These are phyloP conservation scores for Pleurotus citrinopileatus DNA, from an alignment of 768 basidiomycete species.

Conservation along the genomic window DNA sequence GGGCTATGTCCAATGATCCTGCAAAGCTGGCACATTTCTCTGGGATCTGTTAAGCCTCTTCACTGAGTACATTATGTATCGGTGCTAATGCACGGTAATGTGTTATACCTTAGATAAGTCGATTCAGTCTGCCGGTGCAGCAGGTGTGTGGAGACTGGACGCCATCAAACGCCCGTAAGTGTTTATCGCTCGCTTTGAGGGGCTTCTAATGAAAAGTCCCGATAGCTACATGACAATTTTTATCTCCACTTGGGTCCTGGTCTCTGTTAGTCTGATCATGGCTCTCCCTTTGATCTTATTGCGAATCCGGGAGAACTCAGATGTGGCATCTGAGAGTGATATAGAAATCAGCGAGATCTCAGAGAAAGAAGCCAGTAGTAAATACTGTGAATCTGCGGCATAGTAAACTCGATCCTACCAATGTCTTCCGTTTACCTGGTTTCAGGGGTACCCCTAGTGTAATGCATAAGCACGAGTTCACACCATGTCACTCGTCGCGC, in stretches of 20 bases:
- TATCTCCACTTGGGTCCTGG: slow-evolving; percentile 51
- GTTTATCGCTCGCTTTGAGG: background rate
- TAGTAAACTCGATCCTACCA: no score
- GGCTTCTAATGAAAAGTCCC: background rate
- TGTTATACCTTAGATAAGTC: slow-evolving; percentile 69
- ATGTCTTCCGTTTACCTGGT: no score
- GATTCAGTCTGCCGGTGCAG: slow-evolving; percentile 73
- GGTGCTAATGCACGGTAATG: background rate
- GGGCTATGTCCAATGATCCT: slow-evolving; percentile 81
- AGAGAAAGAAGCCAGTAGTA: no score
- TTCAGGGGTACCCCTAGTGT: no score
- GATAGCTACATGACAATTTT: slow-evolving; percentile 56
- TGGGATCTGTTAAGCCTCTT: slow-evolving; percentile 67
- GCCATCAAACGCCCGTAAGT: slow-evolving; percentile 59
- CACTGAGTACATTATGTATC: background rate
- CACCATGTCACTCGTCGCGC: no score
- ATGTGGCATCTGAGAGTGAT: no score
- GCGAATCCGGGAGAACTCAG: background rate
- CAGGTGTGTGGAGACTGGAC: slow-evolving; percentile 70
- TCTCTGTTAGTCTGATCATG: slow-evolving; percentile 43
- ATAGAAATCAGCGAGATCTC: no score
- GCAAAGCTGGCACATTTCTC: slow-evolving; percentile 75
- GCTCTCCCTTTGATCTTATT: slow-evolving; percentile 47
- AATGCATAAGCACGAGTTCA: no score
- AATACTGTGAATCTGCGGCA: no score